phyloP scores from a whole-genome alignment of 345 rosid genomes.

The Citrus inodora region DNA sequence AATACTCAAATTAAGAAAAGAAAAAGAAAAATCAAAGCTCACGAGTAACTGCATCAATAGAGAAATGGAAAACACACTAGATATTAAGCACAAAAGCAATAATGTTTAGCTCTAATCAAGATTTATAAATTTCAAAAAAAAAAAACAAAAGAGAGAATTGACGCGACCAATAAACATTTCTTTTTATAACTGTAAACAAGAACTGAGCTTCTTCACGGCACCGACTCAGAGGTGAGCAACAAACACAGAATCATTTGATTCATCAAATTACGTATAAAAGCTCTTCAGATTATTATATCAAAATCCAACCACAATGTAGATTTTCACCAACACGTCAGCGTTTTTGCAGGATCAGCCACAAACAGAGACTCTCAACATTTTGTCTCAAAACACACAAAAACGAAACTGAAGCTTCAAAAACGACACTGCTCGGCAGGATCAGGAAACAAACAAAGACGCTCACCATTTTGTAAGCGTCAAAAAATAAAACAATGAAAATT shows the following conservation, averaged over 20 bases:
- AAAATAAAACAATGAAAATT: not conserved
- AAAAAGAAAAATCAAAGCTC: not conserved
- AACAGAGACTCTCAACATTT: not conserved
- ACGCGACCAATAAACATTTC: not conserved
- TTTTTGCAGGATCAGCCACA: not conserved
- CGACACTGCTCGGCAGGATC: not conserved
- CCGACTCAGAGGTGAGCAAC: not conserved
- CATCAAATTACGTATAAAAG: not conserved
- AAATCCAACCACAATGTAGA: not conserved
- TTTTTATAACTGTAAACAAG: not conserved
- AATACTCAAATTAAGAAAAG: not conserved
- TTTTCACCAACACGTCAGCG: not conserved
- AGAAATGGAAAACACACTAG: not conserved
- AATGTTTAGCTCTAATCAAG: not conserved
- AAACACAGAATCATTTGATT: not conserved
- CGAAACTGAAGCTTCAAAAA: not conserved
- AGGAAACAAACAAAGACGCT: not conserved
- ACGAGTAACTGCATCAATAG: not conserved
- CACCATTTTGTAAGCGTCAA: slow-evolving; percentile 1
- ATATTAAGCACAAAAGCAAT: not conserved
- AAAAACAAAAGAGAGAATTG: not conserved
- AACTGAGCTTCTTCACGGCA: not conserved
- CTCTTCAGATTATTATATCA: too few species aligned
- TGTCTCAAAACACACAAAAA: not conserved
- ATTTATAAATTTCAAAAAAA: not conserved